Conservation (phyloP, 2,329 filamentous ascomycete genomes). For the Lachnellula hyalina region DNA sequence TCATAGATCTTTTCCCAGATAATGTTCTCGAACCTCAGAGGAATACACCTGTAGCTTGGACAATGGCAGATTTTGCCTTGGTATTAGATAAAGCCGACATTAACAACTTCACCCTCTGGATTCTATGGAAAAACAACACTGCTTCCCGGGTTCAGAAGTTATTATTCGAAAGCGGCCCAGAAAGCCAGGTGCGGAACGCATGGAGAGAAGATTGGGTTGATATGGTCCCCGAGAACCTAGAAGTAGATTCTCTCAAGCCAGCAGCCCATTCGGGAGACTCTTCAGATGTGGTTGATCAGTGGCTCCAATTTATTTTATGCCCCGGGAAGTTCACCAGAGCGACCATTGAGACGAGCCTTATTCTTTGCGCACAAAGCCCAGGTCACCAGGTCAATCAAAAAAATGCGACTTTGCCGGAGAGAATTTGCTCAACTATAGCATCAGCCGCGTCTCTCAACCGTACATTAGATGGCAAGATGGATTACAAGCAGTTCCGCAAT, state of each 20-base stretch:
- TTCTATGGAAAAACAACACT: slow-evolving; percentile 80
- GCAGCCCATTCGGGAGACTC: slow-evolving; percentile 58
- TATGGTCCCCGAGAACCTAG: slow-evolving; percentile 55
- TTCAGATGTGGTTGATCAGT: slow-evolving; percentile 72
- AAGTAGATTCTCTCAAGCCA: slow-evolving; percentile 45
- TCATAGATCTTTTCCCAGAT: slow-evolving; percentile 67
- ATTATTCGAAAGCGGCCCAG: slow-evolving; percentile 54
- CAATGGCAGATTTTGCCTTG: slow-evolving; percentile 68
- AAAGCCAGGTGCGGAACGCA: slow-evolving; percentile 26
- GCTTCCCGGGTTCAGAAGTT: slow-evolving; percentile 70
- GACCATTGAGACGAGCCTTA: slow-evolving; percentile 77
- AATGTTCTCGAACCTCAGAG: slow-evolving; percentile 63
- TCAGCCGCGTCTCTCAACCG: slow-evolving; percentile 62
- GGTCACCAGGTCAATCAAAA: slow-evolving; percentile 39
- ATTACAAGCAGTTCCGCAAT: slow-evolving; percentile 68
- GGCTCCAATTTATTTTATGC: slow-evolving; percentile 77
- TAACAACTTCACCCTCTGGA: slow-evolving; percentile 61
- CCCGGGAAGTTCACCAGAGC: slow-evolving; percentile 76
- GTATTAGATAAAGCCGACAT: slow-evolving; percentile 46
- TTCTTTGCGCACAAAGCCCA: slow-evolving; percentile 67
- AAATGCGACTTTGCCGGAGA: slow-evolving; percentile 62
- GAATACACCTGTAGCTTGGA: slow-evolving; percentile 73
- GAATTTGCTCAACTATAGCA: slow-evolving; percentile 67
- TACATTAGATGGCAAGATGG: slow-evolving; percentile 57
- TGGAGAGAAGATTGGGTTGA: slow-evolving; percentile 68